A percentile compares a stretch with the other conserved stretches of the same genome.
phyloP scores from a whole-genome alignment of 2,329 filamentous ascomycete genomes.

The Pseudovirgaria hyperparasitica region DNA sequence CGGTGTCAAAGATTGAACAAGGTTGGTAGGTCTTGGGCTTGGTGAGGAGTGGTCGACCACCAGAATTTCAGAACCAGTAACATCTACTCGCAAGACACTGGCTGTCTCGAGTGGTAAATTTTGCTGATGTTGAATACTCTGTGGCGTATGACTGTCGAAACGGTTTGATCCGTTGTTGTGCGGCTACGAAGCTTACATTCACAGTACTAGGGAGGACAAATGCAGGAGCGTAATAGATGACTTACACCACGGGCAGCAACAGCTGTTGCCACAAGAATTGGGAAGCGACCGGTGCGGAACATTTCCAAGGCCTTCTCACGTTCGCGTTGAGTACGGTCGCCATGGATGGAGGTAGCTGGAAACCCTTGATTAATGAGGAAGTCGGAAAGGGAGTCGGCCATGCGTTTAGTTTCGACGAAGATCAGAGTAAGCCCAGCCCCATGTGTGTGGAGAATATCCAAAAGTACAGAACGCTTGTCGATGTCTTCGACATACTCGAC shows the following conservation, averaged over 20 bases:
- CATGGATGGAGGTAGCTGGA: conserved; percentile 96
- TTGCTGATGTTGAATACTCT: no score
- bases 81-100: no score
- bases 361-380: conserved; percentile 98
- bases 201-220: no score
- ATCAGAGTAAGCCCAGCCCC: conserved; percentile 83
- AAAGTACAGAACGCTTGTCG: conserved; percentile 94
- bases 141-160: no score
- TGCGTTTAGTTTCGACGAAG: conserved; percentile 99
- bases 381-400: conserved; percentile 95
- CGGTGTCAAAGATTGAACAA: neutral
- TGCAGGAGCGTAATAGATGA: conserved; percentile 3
- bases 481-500: conserved; percentile 93
- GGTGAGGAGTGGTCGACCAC: no score
- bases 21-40: conserved; percentile 5
- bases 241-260: conserved; percentile 61
- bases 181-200: no score
- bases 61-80: no score
- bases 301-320: conserved; percentile 95
- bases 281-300: conserved; percentile 92
- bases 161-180: no score
- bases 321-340: conserved; percentile 95
- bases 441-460: conserved; percentile 95
- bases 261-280: conserved; percentile 91
- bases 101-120: no score